Evolutionary conservation across 2,329 filamentous ascomycete species (phyloP), one percentile per base, ranked within the genome.

Genomic region (Berkeleyomyces rouxiae): DNA sequence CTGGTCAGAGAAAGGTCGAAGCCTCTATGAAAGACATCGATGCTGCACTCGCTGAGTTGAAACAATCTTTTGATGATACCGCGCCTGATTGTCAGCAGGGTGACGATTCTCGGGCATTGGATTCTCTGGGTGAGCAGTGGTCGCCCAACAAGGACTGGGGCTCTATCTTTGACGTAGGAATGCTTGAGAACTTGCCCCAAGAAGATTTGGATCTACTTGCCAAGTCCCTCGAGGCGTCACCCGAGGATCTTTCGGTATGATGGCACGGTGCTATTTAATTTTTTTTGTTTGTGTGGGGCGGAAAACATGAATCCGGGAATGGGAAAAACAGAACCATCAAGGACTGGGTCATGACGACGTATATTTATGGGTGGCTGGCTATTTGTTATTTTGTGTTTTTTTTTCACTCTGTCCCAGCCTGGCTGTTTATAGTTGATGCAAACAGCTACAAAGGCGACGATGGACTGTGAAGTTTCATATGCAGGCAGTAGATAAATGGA

Each of bases 21-120:
- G 62, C 59, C 23, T 59, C 64, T 36, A 63, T 63, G 58, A 65
- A 43, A 42, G 64, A 65, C 16, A 63, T 65, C 49, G 61, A 63
- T 43, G 64, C 64, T 57, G 64, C 64, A 40, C 58, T 65, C 9
- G 60, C 63, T 13, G 63, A 62, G 31, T 64, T 64, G 49, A 58
- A 47, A 16, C 60, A 47, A 11, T 64, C 63, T 10, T 59, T 64
- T 57, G 51, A 59, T n/a, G 49, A 47, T 23, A 49, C 61, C 11
- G 36, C 44, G 1, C 7, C 37, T 7, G 10, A 36, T 37, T 40
- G 49, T 13, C 62, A 64, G 59, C 37, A 13, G 31, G 36, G 36
- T 9, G 42, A 49, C 11, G 60, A 49, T 31, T 36, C 51, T 11
- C 36, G 13, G 10, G 43, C 62, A 0, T 42, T 37, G 10, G 62